Evolutionary conservation across 2,329 filamentous ascomycete species (phyloP).

Genomic region (Neofusicoccum laricinum): DNA sequence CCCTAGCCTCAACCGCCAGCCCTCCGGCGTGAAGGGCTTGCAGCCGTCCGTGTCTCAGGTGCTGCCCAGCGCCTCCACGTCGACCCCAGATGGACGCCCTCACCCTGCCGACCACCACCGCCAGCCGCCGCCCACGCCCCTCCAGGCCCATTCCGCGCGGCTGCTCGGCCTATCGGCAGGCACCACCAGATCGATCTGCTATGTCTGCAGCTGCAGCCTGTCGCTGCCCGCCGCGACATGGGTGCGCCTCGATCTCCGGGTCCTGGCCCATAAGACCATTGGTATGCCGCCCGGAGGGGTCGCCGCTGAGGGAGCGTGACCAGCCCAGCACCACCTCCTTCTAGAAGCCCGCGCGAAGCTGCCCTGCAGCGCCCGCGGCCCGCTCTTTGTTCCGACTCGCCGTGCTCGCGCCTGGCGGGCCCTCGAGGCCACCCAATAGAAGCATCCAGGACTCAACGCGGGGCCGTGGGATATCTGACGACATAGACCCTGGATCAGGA

Average conservation of each 20-base stretch:
- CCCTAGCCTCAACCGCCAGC: background rate
- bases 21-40: conserved; percentile 1
- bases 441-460: background rate
- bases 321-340: conserved; percentile 2
- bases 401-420: conserved; percentile 8
- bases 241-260: conserved; percentile 11
- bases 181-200: conserved; percentile 16
- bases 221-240: conserved; percentile 13
- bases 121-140: background rate
- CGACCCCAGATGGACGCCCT: background rate
- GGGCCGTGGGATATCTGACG: conserved; percentile 13
- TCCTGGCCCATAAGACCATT: conserved; percentile 10
- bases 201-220: conserved; percentile 8
- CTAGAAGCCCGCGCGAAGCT: conserved; percentile 12
- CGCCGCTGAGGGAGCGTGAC: conserved; percentile 12
- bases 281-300: conserved; percentile 6
- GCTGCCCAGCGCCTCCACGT: conserved; percentile 4
- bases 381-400: conserved; percentile 16
- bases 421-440: conserved; percentile 13
- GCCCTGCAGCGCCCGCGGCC: conserved; percentile 1
- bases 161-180: conserved; percentile 4
- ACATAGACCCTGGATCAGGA: conserved; percentile 6
- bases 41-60: background rate
- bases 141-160: background rate
- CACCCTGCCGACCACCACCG: background rate